Base-by-base conservation (phyloP, 1,139 yeast genomes). In the Eremothecium sinecaudum region DNA sequence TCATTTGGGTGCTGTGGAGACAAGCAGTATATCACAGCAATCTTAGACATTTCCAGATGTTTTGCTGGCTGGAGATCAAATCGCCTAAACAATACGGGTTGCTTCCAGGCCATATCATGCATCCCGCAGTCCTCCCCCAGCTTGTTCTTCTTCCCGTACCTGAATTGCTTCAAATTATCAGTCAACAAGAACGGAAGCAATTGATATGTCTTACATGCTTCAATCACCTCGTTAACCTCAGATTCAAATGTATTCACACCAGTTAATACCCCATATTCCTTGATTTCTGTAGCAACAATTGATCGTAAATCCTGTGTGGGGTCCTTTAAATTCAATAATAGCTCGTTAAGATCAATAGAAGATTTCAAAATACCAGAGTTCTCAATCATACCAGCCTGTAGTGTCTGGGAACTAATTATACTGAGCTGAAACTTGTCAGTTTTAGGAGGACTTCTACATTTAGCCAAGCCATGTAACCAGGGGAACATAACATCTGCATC, bases 381-480 rank as follows among this genome's bases (percentile, higher is more conserved):
- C 33, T 63, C 64, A 4, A 59, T 48, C 30, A 64, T 65, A 13
- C 47, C 53, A 1, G 54, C 54, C 15, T 35, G 22, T 12, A 54
- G 46, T 13, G 60, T 59, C 19, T 57, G 51, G 0, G 75, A 64
- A 37, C 76, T 63, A 1, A 78, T 59, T 23, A 76, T 64, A 69
- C 74, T 71, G 20, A 75, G 24, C 11, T 20, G 21, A 28, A 37
- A 35, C 31, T 30, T 22, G 8, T 23, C 14, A 44, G 56, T 51
- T 48, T 69, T 35, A 36, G 47, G 31, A 42, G 47, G 41, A 43
- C 39, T 12, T 19, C 51, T 43, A 22, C 50, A 43, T 24, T 37
- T 37, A 27, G 58, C 32, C 44, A 69, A 36, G 71, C 94, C 93
- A 53, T 86, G 95, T 27, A 83, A 65, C 96, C 96, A 86, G 1